These are phyloP conservation scores for Annulohypoxylon truncatum DNA, from an alignment of 2,329 filamentous ascomycete species.

Conservation along the genomic window DNA sequence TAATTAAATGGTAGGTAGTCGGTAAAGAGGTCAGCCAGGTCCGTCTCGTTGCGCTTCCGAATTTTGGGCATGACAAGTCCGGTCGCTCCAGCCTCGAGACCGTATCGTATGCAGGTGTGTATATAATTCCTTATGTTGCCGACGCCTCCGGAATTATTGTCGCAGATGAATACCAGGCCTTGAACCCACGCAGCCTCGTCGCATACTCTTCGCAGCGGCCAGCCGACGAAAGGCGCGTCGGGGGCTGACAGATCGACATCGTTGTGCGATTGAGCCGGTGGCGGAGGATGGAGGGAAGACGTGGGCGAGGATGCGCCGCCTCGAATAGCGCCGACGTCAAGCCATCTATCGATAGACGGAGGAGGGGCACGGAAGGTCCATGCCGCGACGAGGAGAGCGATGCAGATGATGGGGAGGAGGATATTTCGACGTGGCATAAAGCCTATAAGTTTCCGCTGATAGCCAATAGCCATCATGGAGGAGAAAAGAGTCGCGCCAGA, in stretches of 20 bases:
- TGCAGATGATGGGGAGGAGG: slow-evolving; percentile 45
- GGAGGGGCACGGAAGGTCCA: slow-evolving; percentile 47
- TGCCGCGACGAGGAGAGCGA: slow-evolving; percentile 47
- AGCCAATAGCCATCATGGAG: slow-evolving; percentile 46
- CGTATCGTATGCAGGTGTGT: slow-evolving; percentile 62
- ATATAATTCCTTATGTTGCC: slow-evolving; percentile 64
- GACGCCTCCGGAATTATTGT: slow-evolving; percentile 63
- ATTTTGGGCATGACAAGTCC: slow-evolving; percentile 60
- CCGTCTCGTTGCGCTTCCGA: slow-evolving; percentile 55
- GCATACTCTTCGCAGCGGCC: slow-evolving; percentile 59
- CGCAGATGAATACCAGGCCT: slow-evolving; percentile 60
- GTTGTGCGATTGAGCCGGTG: slow-evolving; percentile 26
- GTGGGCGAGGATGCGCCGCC: slow-evolving; percentile 23
- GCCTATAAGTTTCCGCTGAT: slow-evolving; percentile 40
- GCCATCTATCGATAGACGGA: slow-evolving; percentile 39
- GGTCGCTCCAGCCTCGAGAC: slow-evolving; percentile 60
- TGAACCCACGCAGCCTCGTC: slow-evolving; percentile 56
- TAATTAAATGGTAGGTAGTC: slow-evolving; percentile 56
- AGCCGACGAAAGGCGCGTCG: slow-evolving; percentile 58
- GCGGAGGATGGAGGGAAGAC: slow-evolving; percentile 15
- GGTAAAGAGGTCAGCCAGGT: slow-evolving; percentile 57
- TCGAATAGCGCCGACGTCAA: slow-evolving; percentile 36
- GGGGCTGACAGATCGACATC: slow-evolving; percentile 53
- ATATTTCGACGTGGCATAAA: slow-evolving; percentile 50
- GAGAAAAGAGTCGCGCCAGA: slow-evolving; percentile 31